phyloP scores from a whole-genome alignment of 2,329 filamentous ascomycete species.

The Calonectria hongkongensis region DNA sequence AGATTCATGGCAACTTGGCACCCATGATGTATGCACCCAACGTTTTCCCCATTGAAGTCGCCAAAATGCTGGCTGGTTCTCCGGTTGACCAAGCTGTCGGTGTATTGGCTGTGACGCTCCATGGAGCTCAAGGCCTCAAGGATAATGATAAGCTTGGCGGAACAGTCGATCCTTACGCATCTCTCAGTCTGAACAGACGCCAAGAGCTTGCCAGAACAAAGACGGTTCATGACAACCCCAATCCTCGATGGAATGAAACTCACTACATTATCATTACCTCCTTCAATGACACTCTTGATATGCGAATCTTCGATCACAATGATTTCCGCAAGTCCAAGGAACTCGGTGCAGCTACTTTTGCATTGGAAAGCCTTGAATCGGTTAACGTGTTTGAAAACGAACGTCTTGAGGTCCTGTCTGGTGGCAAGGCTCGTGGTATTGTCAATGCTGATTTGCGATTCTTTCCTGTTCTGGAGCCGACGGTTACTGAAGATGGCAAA shows the following conservation, averaged over 20 bases:
- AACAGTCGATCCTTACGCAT: conserved; percentile 91
- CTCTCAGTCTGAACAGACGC: conserved; percentile 89
- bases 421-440: conserved; percentile 88
- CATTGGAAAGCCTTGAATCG: conserved; percentile 87
- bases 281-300: conserved; percentile 89
- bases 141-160: conserved; percentile 96
- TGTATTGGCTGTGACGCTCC: conserved; percentile 92
- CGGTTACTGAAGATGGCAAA: conserved; percentile 84
- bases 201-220: conserved; percentile 91
- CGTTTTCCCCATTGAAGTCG: conserved; percentile 98
- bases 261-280: conserved; percentile 96
- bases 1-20: conserved; percentile 93
- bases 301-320: conserved; percentile 94
- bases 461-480: conserved; percentile 90
- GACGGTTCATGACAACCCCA: conserved; percentile 87
- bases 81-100: conserved; percentile 97
- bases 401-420: conserved; percentile 87
- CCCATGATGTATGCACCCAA: conserved; percentile 99
- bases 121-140: conserved; percentile 93
- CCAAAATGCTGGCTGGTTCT: conserved; percentile 96
- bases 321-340: conserved; percentile 98
- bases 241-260: conserved; percentile 97
- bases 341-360: conserved; percentile 89
- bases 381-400: conserved; percentile 88
- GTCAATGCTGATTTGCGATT: conserved; percentile 91